Evolutionary conservation across 2,329 filamentous ascomycete species (phyloP), one percentile per base, ranked within the genome.

Genomic region (Ceratocystis albifundus): DNA sequence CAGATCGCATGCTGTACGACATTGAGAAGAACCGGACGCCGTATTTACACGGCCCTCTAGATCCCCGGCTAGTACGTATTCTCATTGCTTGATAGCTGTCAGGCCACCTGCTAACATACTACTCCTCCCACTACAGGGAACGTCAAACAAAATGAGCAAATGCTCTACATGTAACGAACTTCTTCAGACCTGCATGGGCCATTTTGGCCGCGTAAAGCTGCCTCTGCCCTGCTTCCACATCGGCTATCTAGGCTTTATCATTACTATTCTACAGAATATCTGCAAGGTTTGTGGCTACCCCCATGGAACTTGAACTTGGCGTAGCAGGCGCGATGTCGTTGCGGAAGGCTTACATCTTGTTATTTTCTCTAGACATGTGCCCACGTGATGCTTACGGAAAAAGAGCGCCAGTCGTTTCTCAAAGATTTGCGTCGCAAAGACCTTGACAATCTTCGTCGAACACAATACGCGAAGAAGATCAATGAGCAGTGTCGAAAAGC

Each of bases 201-300:
- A 99, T 76, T 99, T 97, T 73, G 94, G 94, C 61, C 88, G 96
- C 76, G 88, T 99, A 72, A 86, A 89, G 72, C 83, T 99, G 15
- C 90, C 93, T 0, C 80, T 99, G 64, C 94, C 94, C 3, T 90
- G 88, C 55, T 97, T 97, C 73, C 94, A 99, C 74, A 91, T 97
- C 70, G 94, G 94, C 46, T 99, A 96, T 74, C 84, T 99, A 71
- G 94, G 91, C 74, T 91, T 95, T 74, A 90, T 94, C 70, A 93
- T 96, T 73, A 87, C 87, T 57, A 92, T 96, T 66, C 81, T 99
- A 28, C 92, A 97, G 74, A 88, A 94, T 72, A 95, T 99, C 70
- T 99, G 94, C 85, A 99, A 96, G 73, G 77, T 82, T 73, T 55
- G 73, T 62, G 30, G 10, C n/a, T 45, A 30, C 36, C 36, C 36